phyloP scores from a whole-genome alignment of 176 grass and related monocot species.

The Cenchrus americanus region DNA sequence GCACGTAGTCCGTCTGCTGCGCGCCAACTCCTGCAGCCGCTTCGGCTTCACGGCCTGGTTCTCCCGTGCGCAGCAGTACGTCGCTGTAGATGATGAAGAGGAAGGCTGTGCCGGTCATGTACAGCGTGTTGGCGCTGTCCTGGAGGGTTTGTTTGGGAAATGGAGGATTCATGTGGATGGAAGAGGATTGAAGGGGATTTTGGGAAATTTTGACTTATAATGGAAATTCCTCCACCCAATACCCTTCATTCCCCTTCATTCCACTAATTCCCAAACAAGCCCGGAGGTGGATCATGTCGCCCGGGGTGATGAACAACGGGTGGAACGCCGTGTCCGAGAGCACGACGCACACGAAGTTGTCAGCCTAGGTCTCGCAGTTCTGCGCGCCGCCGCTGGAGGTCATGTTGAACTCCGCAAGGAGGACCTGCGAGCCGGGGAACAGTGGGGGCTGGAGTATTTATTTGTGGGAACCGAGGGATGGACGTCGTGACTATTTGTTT shows the following conservation, averaged over 20 bases:
- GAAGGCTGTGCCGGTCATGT: slow-evolving; percentile 79
- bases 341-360: slow-evolving; percentile 86
- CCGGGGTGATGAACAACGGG: slow-evolving; percentile 79
- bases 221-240: too few species aligned
- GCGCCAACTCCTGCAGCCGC: slow-evolving; percentile 58
- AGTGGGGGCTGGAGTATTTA: neutral
- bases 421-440: slow-evolving; percentile 81
- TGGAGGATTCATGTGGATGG: too few species aligned
- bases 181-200: too few species aligned
- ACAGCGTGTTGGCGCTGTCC: slow-evolving; percentile 93
- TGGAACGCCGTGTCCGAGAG: slow-evolving; percentile 77
- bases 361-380: slow-evolving; percentile 69
- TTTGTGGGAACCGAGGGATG: neutral
- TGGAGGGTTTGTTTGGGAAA: too few species aligned
- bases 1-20: slow-evolving; percentile 92
- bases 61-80: slow-evolving; percentile 62
- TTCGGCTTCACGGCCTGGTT: slow-evolving; percentile 19
- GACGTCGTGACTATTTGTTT: too few species aligned
- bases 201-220: too few species aligned
- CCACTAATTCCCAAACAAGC: too few species aligned
- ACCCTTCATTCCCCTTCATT: too few species aligned
- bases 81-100: slow-evolving; percentile 72
- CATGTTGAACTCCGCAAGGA: slow-evolving; percentile 71
- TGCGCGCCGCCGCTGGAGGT: slow-evolving; percentile 28
- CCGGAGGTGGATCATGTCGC: slow-evolving; percentile 93